Evolutionary conservation across 2,329 filamentous ascomycete genomes (phyloP).

Genomic region (Gliomastix tumulicola): DNA sequence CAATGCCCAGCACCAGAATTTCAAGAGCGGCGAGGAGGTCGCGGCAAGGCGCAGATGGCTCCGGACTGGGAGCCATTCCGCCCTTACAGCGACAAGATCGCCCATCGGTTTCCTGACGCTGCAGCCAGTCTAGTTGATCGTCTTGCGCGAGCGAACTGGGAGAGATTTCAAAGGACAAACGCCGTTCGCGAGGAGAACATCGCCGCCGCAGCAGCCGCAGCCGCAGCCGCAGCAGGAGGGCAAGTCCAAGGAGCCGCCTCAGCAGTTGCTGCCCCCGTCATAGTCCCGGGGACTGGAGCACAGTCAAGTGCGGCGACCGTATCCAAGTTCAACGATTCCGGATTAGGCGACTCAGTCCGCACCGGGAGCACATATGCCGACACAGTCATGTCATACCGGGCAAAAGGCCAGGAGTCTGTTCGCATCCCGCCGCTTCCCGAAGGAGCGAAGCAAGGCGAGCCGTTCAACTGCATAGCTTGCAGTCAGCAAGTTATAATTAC

Average conservation of each 20-base stretch:
- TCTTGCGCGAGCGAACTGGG: background rate
- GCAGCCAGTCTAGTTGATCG: background rate
- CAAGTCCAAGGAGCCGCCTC: too few relatives aligned
- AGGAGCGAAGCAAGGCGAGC: background rate
- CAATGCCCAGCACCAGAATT: background rate
- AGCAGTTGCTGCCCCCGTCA: too few relatives aligned
- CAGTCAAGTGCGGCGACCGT: too few relatives aligned
- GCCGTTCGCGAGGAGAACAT: background rate
- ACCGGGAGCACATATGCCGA: background rate
- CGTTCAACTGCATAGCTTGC: background rate
- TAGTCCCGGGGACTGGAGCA: too few relatives aligned
- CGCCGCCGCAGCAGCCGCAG: background rate
- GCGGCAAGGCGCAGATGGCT: background rate
- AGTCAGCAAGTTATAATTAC: background rate
- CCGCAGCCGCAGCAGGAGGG: too few relatives aligned
- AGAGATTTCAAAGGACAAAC: background rate
- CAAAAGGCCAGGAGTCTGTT: background rate
- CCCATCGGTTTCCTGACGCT: background rate
- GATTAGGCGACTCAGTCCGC: background rate
- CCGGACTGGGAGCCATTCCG: too few relatives aligned
- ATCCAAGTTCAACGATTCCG: background rate
- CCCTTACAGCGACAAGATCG: background rate
- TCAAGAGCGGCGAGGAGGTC: too few relatives aligned
- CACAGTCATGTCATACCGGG: background rate
- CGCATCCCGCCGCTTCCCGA: background rate